These are phyloP conservation scores for Lactarius tabidus DNA, from an alignment of 768 basidiomycete genomes.

Conservation along the genomic window DNA sequence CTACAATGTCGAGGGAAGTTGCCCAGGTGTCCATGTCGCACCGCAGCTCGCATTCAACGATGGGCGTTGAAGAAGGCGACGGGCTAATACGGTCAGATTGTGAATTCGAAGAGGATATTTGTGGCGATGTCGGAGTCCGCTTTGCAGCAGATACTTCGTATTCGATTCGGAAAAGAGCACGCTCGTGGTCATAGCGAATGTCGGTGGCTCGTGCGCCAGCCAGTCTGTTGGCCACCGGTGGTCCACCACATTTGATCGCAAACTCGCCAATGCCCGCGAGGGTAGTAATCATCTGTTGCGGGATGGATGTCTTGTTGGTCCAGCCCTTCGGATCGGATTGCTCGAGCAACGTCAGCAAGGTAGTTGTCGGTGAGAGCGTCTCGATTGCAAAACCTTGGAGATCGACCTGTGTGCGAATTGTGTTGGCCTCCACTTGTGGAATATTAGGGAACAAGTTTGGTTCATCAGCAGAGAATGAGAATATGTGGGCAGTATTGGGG, in stretches of 20 bases:
- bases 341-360: conserved; percentile 87
- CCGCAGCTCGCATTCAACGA: conserved; percentile 84
- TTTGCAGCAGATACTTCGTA: conserved; percentile 67
- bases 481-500: conserved; percentile 89
- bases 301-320: conserved; percentile 92
- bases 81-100: conserved; percentile 26
- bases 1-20: conserved; percentile 75
- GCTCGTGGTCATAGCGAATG: conserved; percentile 85
- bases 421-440: conserved; percentile 62
- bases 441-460: conserved; percentile 76
- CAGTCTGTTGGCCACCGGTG: conserved; percentile 84
- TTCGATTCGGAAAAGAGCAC: conserved; percentile 73
- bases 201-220: conserved; percentile 71
- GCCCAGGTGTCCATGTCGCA: conserved; percentile 93
- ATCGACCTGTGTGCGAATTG: conserved; percentile 93
- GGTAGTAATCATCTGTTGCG: conserved; percentile 86
- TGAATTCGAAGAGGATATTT: conserved; percentile 18
- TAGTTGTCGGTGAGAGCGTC: conserved; percentile 90
- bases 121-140: conserved; percentile 30
- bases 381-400: conserved; percentile 99
- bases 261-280: conserved; percentile 94
- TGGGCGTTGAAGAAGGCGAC: conserved; percentile 36
- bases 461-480: conserved; percentile 92
- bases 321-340: conserved; percentile 98
- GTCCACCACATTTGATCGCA: conserved; percentile 92